Percentiles rank a stretch among this genome's conserved stretches.
phyloP scores from a whole-genome alignment of 2,329 filamentous ascomycete species.

The Capronia americana region DNA sequence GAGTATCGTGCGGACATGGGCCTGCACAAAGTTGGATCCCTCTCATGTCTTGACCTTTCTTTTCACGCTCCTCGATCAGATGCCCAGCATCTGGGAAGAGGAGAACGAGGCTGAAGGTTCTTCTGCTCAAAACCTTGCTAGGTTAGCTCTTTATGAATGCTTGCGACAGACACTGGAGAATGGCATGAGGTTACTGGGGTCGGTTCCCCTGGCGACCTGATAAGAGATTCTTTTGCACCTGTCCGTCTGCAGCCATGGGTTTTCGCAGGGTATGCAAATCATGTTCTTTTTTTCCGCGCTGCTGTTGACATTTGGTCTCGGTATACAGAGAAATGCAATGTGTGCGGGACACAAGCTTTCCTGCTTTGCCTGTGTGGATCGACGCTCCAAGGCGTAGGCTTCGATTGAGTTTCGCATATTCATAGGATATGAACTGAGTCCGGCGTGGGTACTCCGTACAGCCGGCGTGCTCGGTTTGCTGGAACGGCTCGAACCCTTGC shows the following conservation, averaged over 20 bases:
- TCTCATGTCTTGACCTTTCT: conserved; percentile 73
- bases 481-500: not conserved
- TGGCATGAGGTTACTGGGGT: conserved; percentile 80
- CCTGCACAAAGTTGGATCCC: conserved; percentile 80
- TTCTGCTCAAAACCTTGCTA: conserved; percentile 70
- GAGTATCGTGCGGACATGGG: conserved; percentile 77
- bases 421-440: no score
- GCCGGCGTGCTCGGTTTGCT: not conserved
- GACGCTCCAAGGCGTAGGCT: no score
- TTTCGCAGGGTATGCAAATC: not conserved
- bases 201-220: conserved; percentile 72
- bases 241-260: not conserved
- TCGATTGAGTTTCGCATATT: no score
- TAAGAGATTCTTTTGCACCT: not conserved
- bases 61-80: conserved; percentile 55
- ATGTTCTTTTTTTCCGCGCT: not conserved
- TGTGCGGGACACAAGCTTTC: no score
- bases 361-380: no score
- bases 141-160: conserved; percentile 78
- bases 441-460: not conserved
- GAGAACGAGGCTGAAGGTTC: conserved; percentile 80
- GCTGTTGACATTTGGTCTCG: no score
- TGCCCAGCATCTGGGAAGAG: conserved; percentile 49
- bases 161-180: conserved; percentile 78
- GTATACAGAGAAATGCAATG: no score